phyloP scores from a whole-genome alignment of 1,284 basidiomycete species.

The Cutaneotrichosporon mucoides region DNA sequence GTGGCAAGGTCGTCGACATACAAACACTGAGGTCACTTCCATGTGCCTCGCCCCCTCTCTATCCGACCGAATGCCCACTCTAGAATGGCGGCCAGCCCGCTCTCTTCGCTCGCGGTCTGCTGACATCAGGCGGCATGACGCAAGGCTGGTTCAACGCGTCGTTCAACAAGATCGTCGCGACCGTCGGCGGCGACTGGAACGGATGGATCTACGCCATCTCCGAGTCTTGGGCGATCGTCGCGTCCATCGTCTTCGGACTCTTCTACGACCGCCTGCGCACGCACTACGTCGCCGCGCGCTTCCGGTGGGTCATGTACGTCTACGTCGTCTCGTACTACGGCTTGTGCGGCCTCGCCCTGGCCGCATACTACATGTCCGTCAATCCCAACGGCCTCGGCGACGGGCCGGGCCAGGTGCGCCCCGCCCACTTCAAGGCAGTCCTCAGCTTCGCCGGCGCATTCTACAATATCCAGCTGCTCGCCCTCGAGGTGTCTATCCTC shows the following conservation, averaged over 20 bases:
- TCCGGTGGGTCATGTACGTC: constrained; percentile 21
- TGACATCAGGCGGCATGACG: constrained; percentile 14
- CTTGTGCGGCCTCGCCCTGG: constrained; percentile 15
- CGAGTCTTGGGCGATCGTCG: constrained; percentile 17
- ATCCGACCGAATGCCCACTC: too few species aligned
- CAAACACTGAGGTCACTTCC: too few species aligned
- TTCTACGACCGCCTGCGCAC: constrained; percentile 19
- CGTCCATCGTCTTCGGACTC: constrained; percentile 15
- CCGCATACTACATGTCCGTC: constrained; percentile 9
- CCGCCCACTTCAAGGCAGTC: constrained; percentile 11
- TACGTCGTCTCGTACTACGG: constrained; percentile 13
- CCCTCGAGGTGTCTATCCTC: constrained; percentile 15
- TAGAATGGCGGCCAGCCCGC: too few species aligned
- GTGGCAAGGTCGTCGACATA: too few species aligned
- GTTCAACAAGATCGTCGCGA: constrained; percentile 17
- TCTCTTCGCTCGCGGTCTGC: neutral
- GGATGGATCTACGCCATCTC: constrained; percentile 19
- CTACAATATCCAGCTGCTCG: constrained; percentile 22
- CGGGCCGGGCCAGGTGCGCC: constrained; percentile 5
- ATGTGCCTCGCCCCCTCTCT: too few species aligned
- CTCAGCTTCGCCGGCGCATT: constrained; percentile 15
- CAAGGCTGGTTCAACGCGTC: constrained; percentile 21
- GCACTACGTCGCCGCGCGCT: constrained; percentile 11
- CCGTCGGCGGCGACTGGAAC: constrained; percentile 20
- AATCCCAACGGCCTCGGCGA: constrained; percentile 6